Evolutionary conservation across 2,329 filamentous ascomycete species (phyloP).

Genomic region (Coniochaeta prunicola): DNA sequence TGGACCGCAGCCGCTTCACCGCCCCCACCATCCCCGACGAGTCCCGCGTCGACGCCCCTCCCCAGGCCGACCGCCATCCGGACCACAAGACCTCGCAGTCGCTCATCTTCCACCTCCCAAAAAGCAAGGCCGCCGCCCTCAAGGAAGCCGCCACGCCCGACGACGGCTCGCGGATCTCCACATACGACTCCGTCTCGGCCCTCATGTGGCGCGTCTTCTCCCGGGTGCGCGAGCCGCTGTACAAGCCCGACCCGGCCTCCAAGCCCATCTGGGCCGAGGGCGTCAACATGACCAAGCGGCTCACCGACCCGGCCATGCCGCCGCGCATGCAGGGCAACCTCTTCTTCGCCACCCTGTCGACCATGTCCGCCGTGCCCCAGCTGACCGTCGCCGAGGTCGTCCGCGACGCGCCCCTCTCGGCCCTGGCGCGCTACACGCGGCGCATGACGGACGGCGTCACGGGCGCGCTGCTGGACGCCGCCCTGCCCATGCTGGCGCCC

Average conservation of each 20-base stretch:
- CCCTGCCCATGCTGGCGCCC: constrained; percentile 22
- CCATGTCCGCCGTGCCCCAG: constrained; percentile 16
- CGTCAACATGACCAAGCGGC: constrained; percentile 29
- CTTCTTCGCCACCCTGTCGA: constrained; percentile 19
- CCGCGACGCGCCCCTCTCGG: constrained; percentile 21
- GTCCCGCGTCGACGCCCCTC: constrained; percentile 22
- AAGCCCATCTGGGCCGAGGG: constrained; percentile 27
- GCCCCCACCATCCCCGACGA: constrained; percentile 19
- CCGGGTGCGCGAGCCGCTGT: constrained; percentile 24
- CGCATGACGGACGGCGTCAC: constrained; percentile 26
- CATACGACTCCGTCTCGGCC: constrained; percentile 35
- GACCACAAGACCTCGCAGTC: constrained; percentile 14
- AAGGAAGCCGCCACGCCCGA: constrained; percentile 24
- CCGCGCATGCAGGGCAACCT: constrained; percentile 27
- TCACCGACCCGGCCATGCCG: constrained; percentile 23
- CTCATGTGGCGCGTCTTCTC: constrained; percentile 32
- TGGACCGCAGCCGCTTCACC: constrained; percentile 26
- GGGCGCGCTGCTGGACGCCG: constrained; percentile 19
- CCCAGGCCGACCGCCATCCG: constrained; percentile 19
- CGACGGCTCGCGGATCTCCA: constrained; percentile 33
- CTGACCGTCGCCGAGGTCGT: constrained; percentile 24
- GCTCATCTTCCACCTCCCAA: constrained; percentile 34
- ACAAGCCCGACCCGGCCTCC: constrained; percentile 19
- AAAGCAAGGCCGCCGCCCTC: constrained; percentile 31
- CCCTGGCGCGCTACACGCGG: constrained; percentile 28